Conservation (phyloP, 495 filamentous ascomycete genomes). For the Penicillium macrosclerotiorum region DNA sequence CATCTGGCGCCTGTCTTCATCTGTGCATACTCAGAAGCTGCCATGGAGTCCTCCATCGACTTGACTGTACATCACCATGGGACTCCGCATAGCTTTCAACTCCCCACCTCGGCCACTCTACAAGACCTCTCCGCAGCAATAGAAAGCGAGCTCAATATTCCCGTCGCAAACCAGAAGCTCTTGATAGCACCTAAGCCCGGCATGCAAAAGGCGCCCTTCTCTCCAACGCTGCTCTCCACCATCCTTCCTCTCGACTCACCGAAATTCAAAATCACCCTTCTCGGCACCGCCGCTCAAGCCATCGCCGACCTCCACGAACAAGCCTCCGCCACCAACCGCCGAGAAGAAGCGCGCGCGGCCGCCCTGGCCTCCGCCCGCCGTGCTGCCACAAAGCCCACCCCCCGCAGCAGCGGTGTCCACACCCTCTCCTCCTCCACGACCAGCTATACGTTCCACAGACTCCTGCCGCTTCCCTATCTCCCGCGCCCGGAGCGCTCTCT, state of each 20-base stretch:
- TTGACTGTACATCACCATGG: conserved; percentile 60
- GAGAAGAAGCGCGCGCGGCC: conserved; percentile 36
- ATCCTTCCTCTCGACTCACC: conserved; percentile 48
- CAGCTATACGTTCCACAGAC: conserved; percentile 76
- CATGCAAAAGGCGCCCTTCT: conserved; percentile 64
- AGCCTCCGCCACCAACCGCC: conserved; percentile 36
- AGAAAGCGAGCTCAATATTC: conserved; percentile 57
- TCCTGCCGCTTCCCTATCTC: conserved; percentile 76
- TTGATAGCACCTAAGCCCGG: conserved; percentile 69
- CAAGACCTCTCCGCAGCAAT: conserved; percentile 61
- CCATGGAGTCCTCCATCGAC: conserved; percentile 26
- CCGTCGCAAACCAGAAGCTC: conserved; percentile 69
- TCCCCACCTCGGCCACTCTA: conserved; percentile 68
- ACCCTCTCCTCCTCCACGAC: conserved; percentile 43
- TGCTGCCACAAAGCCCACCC: conserved; percentile 27
- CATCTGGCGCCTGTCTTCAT: not conserved
- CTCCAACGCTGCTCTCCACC: conserved; percentile 26
- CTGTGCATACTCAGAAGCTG: not conserved
- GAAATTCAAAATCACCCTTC: conserved; percentile 42
- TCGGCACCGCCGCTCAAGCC: conserved; percentile 36
- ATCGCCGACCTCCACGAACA: conserved; percentile 40
- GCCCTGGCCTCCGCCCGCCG: conserved; percentile 30
- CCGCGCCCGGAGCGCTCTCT: conserved; percentile 66
- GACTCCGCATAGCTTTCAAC: conserved; percentile 67
- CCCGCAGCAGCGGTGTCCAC: conserved; percentile 43